These are phyloP conservation scores for Globisporangium iwayamae DNA, from an alignment of 352 stramenopile genomes.

Conservation along the genomic window DNA sequence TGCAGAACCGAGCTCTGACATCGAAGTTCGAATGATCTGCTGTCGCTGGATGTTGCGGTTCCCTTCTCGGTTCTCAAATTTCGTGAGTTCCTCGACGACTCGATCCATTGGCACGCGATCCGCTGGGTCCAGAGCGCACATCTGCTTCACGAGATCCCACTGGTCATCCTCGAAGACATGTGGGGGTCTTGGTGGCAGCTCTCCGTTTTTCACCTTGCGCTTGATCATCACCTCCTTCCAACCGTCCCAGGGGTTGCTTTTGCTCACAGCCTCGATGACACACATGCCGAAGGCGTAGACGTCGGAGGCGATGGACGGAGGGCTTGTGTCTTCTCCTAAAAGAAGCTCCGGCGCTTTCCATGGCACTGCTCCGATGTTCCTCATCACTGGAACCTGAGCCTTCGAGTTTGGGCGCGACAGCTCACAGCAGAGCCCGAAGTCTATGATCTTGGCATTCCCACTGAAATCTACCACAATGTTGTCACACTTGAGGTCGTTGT, in stretches of 20 bases:
- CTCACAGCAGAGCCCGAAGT: conserved; percentile 5
- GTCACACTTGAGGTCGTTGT: conserved; percentile 13
- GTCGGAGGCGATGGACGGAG: conserved; percentile 1
- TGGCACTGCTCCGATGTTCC: background rate
- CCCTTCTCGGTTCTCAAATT: background rate
- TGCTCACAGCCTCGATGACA: conserved; percentile 3
- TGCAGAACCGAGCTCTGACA: background rate
- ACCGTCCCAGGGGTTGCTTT: background rate
- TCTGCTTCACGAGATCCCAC: background rate
- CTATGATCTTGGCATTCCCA: background rate
- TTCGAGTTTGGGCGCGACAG: background rate
- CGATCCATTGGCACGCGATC: background rate
- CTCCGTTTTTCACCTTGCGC: background rate
- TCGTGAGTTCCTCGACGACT: background rate
- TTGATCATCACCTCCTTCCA: background rate
- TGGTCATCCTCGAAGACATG: background rate
- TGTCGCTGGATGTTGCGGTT: background rate
- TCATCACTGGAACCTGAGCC: background rate
- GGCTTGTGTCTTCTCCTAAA: background rate
- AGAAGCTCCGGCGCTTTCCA: background rate
- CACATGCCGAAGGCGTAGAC: conserved; percentile 9
- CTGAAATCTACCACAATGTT: conserved; percentile 1
- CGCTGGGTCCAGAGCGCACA: background rate
- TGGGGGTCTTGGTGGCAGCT: background rate
- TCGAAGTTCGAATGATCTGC: background rate